A percentile compares a stretch with the other conserved stretches of the same genome.
These are phyloP conservation scores for Apiotrichum montevideense DNA, from an alignment of 1,284 basidiomycete genomes.

Conservation along the genomic window DNA sequence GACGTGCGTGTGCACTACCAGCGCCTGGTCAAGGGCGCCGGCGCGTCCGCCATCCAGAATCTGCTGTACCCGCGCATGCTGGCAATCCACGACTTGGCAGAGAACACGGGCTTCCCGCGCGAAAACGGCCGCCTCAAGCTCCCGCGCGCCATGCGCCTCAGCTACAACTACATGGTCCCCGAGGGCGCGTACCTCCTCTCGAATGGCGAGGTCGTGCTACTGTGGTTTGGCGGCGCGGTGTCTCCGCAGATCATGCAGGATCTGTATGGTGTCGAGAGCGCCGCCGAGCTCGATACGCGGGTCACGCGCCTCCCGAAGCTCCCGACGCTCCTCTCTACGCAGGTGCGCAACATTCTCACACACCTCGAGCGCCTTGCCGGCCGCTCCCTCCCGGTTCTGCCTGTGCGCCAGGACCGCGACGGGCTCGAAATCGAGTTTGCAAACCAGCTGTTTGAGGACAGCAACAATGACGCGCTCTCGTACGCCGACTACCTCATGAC, in stretches of 20 bases:
- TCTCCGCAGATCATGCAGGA: conserved; percentile 78
- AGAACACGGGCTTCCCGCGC: conserved; percentile 59
- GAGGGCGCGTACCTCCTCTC: conserved; percentile 88
- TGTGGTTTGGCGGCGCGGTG: conserved; percentile 83
- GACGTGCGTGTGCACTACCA: conserved; percentile 87
- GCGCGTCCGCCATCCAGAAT: conserved; percentile 65
- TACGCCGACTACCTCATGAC: conserved; percentile 63
- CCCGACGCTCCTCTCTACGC: conserved; percentile 69
- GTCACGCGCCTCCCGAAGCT: conserved; percentile 70
- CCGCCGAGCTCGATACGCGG: conserved; percentile 64
- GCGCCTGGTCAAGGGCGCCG: conserved; percentile 66
- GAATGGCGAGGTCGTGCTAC: conserved; percentile 81
- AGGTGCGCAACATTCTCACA: conserved; percentile 76
- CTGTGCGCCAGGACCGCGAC: conserved; percentile 90
- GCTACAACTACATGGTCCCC: conserved; percentile 81
- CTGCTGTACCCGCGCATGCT: conserved; percentile 85
- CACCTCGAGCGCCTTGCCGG: conserved; percentile 64
- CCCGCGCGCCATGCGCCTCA: conserved; percentile 76
- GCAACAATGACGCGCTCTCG: conserved; percentile 89
- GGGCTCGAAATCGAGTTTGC: conserved; percentile 92
- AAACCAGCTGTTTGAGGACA: conserved; percentile 94
- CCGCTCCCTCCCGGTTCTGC: conserved; percentile 59
- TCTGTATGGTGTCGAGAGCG: conserved; percentile 76
- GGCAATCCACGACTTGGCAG: conserved; percentile 78
- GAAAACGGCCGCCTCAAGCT: conserved; percentile 58